Percentiles rank a stretch among this genome's conserved stretches.
Evolutionary conservation across 2,329 filamentous ascomycete species (phyloP).

Genomic region (Pezicula rhizophila): DNA sequence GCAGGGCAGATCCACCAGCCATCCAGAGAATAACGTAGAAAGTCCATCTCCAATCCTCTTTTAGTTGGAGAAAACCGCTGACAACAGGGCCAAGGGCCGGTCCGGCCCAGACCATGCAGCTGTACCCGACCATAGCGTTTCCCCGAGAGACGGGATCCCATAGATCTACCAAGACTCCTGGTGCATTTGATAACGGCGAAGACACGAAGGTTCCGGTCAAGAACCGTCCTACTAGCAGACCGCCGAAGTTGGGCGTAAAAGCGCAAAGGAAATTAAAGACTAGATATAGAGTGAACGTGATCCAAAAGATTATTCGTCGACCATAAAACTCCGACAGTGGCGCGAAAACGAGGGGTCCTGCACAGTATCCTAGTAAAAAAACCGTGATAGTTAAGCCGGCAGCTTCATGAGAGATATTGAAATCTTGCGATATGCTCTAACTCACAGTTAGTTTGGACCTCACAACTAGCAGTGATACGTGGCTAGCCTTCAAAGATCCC

Average conservation of each 20-base stretch:
- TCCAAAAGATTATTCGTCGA: conserved; percentile 42
- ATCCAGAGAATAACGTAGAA: conserved; percentile 43
- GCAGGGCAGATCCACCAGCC: conserved; percentile 29
- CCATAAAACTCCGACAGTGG: conserved; percentile 55
- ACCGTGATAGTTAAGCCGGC: conserved; percentile 53
- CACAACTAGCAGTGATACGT: no score
- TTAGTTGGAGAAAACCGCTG: conserved; percentile 50
- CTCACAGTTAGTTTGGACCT: no score
- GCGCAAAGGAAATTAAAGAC: conserved; percentile 35
- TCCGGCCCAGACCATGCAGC: conserved; percentile 55
- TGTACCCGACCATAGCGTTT: conserved; percentile 19
- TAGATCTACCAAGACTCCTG: not conserved
- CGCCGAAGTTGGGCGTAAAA: conserved; percentile 36
- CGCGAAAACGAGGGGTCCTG: conserved; percentile 49
- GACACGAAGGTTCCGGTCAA: conserved; percentile 56
- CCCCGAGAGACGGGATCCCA: not conserved
- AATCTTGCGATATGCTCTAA: conserved; percentile 38
- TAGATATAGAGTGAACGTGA: conserved; percentile 42
- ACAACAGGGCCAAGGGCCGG: conserved; percentile 42
- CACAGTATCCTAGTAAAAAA: conserved; percentile 59
- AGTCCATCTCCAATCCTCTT: conserved; percentile 45
- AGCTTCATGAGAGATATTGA: conserved; percentile 40
- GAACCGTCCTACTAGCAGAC: conserved; percentile 51
- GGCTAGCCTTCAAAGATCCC: conserved; percentile 29
- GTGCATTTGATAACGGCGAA: conserved; percentile 32